Conservation (phyloP, 495 filamentous ascomycete species). For the Cudoniella acicularis region DNA sequence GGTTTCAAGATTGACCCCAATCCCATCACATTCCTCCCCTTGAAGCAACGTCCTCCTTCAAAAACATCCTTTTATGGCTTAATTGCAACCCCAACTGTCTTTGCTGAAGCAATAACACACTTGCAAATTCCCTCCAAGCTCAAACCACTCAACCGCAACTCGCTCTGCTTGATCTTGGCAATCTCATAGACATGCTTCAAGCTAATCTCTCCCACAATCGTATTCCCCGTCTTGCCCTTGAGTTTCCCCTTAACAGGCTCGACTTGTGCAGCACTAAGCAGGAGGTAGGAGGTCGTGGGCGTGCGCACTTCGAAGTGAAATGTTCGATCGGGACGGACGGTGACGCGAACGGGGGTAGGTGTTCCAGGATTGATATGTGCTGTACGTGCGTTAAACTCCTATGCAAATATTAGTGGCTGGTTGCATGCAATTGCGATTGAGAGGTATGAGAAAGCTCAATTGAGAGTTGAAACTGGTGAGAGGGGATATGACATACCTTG, state of each 20-base stretch:
- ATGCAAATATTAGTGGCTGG: neutral
- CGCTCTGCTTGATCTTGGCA: constrained; percentile 89
- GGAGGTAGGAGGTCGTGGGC: constrained; percentile 82
- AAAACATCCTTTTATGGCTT: constrained; percentile 46
- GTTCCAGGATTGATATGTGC: constrained; percentile 77
- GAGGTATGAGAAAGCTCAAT: constrained; percentile 7
- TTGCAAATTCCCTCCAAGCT: constrained; percentile 77
- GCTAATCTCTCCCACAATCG: constrained; percentile 74
- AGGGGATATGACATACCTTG: constrained; percentile 59
- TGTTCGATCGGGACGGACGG: constrained; percentile 86
- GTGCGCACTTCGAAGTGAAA: constrained; percentile 94
- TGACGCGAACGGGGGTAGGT: constrained; percentile 85
- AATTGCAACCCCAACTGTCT: constrained; percentile 81
- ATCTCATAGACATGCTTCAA: constrained; percentile 99
- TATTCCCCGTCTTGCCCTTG: constrained; percentile 74
- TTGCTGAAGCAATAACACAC: constrained; percentile 82
- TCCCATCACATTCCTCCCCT: neutral
- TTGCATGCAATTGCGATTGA: neutral
- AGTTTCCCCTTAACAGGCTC: constrained; percentile 65
- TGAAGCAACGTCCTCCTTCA: neutral
- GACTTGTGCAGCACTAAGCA: constrained; percentile 79
- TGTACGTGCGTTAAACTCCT: constrained; percentile 99
- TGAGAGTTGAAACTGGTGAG: neutral
- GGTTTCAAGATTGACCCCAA: neutral
- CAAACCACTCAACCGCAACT: constrained; percentile 76